Conservation (phyloP, 2,329 filamentous ascomycete species). For the Ampelomyces quisqualis region DNA sequence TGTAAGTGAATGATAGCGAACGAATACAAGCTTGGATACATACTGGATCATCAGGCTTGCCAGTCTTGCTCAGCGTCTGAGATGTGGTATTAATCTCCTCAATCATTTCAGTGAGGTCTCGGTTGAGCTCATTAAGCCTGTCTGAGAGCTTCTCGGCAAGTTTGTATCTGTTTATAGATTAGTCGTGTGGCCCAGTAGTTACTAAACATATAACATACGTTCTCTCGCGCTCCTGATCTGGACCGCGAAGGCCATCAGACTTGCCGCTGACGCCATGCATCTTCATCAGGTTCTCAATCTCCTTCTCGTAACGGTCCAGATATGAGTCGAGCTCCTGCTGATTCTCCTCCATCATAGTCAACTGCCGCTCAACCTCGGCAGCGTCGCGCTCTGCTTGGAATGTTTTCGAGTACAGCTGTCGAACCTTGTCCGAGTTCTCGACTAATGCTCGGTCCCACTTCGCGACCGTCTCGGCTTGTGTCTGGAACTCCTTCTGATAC, state of each 20-base stretch:
- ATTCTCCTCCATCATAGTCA: constrained; percentile 84
- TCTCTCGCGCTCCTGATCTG: constrained; percentile 91
- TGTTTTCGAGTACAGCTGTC: constrained; percentile 86
- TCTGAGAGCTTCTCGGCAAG: constrained; percentile 90
- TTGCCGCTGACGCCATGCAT: constrained; percentile 66
- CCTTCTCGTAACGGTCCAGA: constrained; percentile 86
- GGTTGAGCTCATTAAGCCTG: constrained; percentile 88
- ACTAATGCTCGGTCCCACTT: constrained; percentile 91
- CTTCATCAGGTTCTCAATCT: constrained; percentile 90
- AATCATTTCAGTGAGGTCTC: constrained; percentile 92
- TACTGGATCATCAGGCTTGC: constrained; percentile 61
- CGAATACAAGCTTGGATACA: no score
- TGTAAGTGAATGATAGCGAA: no score
- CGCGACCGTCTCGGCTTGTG: constrained; percentile 82
- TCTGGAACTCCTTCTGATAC: constrained; percentile 95
- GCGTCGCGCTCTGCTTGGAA: constrained; percentile 93
- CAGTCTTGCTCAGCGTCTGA: constrained; percentile 83
- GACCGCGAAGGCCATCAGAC: constrained; percentile 76
- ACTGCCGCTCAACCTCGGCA: constrained; percentile 88
- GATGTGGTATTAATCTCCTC: constrained; percentile 96
- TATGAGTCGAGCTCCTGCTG: constrained; percentile 87
- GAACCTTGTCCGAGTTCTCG: constrained; percentile 92
- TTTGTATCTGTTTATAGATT: constrained; percentile 62
- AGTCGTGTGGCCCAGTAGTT: constrained; percentile 4
- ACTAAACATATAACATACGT: constrained; percentile 58